Evolutionary conservation across 2,329 filamentous ascomycete genomes (phyloP).

Genomic region (Cryphonectria carpinicola): DNA sequence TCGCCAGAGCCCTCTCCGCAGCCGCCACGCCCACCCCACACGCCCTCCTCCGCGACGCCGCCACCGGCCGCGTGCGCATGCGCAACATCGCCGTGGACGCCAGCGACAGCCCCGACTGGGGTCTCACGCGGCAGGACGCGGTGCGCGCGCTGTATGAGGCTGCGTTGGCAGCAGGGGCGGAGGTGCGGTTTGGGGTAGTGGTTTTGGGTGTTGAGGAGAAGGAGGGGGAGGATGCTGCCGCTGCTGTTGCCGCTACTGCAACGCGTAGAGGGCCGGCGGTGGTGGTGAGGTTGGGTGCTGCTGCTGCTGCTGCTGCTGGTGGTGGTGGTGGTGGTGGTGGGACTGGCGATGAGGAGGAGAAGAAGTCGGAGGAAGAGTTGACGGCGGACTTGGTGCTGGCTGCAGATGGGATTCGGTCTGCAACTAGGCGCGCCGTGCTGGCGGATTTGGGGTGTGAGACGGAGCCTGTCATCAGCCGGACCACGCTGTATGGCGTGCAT

Average conservation of each 20-base stretch:
- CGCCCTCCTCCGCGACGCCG: constrained; percentile 28
- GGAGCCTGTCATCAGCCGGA: constrained; percentile 30
- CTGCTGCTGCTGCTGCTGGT: too few species aligned
- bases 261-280: neutral
- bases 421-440: constrained; percentile 45
- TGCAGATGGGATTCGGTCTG: constrained; percentile 50
- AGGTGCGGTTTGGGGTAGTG: neutral
- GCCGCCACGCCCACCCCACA: constrained; percentile 13
- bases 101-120: constrained; percentile 30
- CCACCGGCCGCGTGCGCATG: constrained; percentile 27
- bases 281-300: neutral
- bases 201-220: constrained; percentile 9
- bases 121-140: constrained; percentile 29
- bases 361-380: constrained; percentile 38
- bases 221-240: too few species aligned
- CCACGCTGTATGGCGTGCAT: constrained; percentile 31
- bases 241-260: neutral
- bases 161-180: constrained; percentile 20
- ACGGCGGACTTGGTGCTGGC: constrained; percentile 47
- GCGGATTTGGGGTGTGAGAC: constrained; percentile 16
- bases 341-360: neutral
- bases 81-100: constrained; percentile 26
- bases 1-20: neutral
- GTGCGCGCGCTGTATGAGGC: constrained; percentile 23
- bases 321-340: too few species aligned